phyloP scores from a whole-genome alignment of 192 early-diverging fungal genomes.

The Gigaspora rosea region DNA sequence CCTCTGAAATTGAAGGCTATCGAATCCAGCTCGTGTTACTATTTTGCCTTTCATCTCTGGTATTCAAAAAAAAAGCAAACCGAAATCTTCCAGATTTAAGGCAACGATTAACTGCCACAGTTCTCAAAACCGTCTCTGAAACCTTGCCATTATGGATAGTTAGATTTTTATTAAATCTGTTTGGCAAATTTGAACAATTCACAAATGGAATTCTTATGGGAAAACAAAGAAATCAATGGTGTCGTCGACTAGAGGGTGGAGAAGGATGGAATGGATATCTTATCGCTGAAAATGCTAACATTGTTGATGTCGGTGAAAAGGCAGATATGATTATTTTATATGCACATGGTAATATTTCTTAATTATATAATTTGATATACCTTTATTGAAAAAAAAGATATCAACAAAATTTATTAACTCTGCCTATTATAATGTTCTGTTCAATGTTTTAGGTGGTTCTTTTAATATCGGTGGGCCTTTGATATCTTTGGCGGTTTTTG shows the following conservation, averaged over 20 bases:
- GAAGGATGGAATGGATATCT: conserved; percentile 13
- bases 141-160: background rate
- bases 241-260: background rate
- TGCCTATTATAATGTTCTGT: too few relatives aligned
- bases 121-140: background rate
- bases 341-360: conserved; percentile 19
- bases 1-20: background rate
- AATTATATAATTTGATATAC: background rate
- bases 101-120: background rate
- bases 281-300: conserved; percentile 2
- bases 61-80: background rate
- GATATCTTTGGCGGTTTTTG: background rate
- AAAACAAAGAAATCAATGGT: conserved; percentile 5
- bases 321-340: conserved; percentile 25
- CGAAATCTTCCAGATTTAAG: background rate
- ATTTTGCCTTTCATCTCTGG: too few relatives aligned
- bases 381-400: background rate
- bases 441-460: background rate
- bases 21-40: background rate
- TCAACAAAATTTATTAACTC: background rate
- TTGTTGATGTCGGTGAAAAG: conserved; percentile 8
- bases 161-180: background rate
- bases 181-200: background rate
- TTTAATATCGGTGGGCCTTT: background rate
- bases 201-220: background rate